Evolutionary conservation across 352 stramenopile species (phyloP), one percentile per base, ranked within the genome.

Genomic region (Phytopythium chamaehyphon): DNA sequence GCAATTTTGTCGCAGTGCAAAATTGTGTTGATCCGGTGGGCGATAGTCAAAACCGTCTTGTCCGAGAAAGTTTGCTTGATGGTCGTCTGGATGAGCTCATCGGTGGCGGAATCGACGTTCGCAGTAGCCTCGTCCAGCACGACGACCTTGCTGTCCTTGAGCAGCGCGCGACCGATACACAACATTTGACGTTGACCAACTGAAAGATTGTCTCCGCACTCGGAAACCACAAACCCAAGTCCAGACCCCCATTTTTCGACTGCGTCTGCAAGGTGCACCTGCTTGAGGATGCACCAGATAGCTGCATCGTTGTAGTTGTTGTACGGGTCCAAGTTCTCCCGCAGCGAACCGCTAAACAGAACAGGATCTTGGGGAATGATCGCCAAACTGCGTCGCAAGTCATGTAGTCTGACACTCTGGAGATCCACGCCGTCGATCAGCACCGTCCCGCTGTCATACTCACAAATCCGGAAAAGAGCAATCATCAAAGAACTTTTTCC

Each of bases 91-190:
- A 76, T 71, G 18, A 73, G 54, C 4, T 45, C 46, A 38, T 97
- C 89, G 14, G 67, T 88, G 21, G 68, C 66, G 2, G 54, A 61
- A 46, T 93, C 86, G 35, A 93, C 76, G 22, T 75, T 88, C 19
- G 84, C 83, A 7, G 96, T 98, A 3, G 95, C 96, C 69, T 99
- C 96, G 55, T 99, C 97, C 71, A 99, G 86, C 16, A 99, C 66
- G 15, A 99, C 68, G 38, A 99, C 91, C 47, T 73, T 70, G 45
- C 85, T 92, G 43, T 96, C 74, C 21, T 83, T 75, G 10, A 99
- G 66, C 52, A 98, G 63, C 8, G 96, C 95, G 22, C 96, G 73
- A n/a, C 76, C 97, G 44, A 99, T 86, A 53, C 93, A 98, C 3
- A 99, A 57, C 16, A 99, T 64, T 67, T 98, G 95, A 2, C 95